Evolutionary conservation across 371 early-diverging fungal genomes (phyloP).

Genomic region (Globomyces sp.): DNA sequence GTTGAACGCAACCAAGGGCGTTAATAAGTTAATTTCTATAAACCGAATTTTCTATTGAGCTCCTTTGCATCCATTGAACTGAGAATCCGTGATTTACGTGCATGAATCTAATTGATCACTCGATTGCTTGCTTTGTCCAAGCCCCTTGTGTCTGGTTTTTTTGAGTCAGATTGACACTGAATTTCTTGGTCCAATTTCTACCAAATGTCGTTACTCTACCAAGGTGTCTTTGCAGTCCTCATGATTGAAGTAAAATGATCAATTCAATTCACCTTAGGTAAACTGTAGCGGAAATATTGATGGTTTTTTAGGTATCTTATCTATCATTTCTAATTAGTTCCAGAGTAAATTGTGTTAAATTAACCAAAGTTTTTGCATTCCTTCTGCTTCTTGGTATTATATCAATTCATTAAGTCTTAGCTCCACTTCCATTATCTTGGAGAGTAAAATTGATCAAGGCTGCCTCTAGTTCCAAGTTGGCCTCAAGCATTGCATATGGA

Average conservation of each 20-base stretch:
- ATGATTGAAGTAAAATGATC: conserved; percentile 18
- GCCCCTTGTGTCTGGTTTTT: too few relatives aligned
- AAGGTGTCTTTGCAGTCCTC: conserved; percentile 25
- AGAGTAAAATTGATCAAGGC: conserved; percentile 17
- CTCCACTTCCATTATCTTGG: conserved; percentile 15
- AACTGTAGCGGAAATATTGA: too few relatives aligned
- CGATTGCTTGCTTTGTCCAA: too few relatives aligned
- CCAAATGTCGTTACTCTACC: conserved; percentile 30
- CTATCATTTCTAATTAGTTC: too few relatives aligned
- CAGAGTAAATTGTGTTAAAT: background rate
- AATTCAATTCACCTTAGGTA: too few relatives aligned
- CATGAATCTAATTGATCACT: too few relatives aligned
- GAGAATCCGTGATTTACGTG: too few relatives aligned
- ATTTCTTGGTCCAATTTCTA: background rate
- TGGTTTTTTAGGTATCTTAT: too few relatives aligned
- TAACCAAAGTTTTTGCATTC: background rate
- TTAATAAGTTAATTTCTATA: background rate
- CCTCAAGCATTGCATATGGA: conserved; percentile 11
- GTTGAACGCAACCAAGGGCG: background rate
- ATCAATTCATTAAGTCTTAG: background rate
- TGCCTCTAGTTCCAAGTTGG: background rate
- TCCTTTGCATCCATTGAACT: too few relatives aligned
- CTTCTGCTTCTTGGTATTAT: conserved; percentile 3
- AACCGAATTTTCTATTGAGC: background rate
- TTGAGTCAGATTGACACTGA: background rate